A percentile compares a stretch with the other conserved stretches of the same genome.
Conservation (phyloP, 495 filamentous ascomycete genomes). For the Penicillium antarcticum region DNA sequence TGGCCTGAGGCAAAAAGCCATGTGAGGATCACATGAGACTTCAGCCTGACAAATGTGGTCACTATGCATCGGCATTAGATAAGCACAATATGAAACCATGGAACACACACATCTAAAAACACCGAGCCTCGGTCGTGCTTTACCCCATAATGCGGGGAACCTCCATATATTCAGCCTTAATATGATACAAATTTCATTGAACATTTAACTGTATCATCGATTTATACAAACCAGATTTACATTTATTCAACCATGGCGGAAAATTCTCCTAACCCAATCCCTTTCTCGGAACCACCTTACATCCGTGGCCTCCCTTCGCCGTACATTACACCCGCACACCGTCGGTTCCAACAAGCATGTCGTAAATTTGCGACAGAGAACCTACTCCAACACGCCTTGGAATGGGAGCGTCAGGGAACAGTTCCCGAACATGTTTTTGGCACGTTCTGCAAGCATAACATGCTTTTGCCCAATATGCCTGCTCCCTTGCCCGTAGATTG, state of each 20-base stretch:
- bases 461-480: conserved; percentile 63
- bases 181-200: background rate
- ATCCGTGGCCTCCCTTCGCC: conserved; percentile 66
- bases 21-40: background rate
- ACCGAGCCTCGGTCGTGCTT: conserved; percentile 22
- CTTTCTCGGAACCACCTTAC: conserved; percentile 74
- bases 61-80: no score
- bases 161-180: background rate
- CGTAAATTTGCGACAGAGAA: conserved; percentile 60
- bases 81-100: background rate
- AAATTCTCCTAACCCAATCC: conserved; percentile 44
- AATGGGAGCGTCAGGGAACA: conserved; percentile 61
- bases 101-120: background rate
- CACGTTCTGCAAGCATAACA: conserved; percentile 58
- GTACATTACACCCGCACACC: conserved; percentile 61
- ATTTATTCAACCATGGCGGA: conserved; percentile 25
- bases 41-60: no score
- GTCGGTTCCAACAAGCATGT: conserved; percentile 63
- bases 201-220: no score
- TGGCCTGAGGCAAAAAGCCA: background rate
- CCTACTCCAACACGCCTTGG: conserved; percentile 56
- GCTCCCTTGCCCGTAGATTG: conserved; percentile 65
- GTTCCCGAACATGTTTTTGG: conserved; percentile 61
- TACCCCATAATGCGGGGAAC: conserved; percentile 17
- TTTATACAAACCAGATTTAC: background rate